These are phyloP conservation scores for Teunomyces panamensis DNA, from an alignment of 805 yeast species.

Conservation along the genomic window DNA sequence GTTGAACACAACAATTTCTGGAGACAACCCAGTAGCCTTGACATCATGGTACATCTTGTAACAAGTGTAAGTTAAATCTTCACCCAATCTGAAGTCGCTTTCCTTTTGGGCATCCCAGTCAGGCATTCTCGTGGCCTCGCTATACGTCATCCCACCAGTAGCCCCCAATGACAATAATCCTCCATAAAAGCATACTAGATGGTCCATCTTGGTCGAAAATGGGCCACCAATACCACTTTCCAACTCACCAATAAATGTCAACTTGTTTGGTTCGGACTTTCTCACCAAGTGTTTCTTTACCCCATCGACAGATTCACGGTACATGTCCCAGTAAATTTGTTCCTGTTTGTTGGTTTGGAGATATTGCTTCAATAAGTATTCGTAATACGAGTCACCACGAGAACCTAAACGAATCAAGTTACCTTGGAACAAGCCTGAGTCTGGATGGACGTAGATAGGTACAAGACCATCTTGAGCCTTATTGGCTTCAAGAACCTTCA, in stretches of 20 bases:
- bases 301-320: slow-evolving; percentile 73
- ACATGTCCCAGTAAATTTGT: slow-evolving; percentile 64
- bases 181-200: slow-evolving; percentile 87
- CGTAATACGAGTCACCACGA: slow-evolving; percentile 91
- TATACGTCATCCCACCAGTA: slow-evolving; percentile 63
- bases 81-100: slow-evolving; percentile 65
- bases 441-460: slow-evolving; percentile 77
- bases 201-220: slow-evolving; percentile 80
- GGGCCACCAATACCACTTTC: slow-evolving; percentile 63
- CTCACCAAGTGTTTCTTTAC: slow-evolving; percentile 64
- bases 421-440: slow-evolving; percentile 67
- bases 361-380: slow-evolving; percentile 81
- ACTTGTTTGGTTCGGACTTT: slow-evolving; percentile 57
- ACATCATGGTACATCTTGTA: slow-evolving; percentile 76
- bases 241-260: slow-evolving; percentile 75
- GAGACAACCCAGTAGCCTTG: slow-evolving; percentile 69
- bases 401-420: slow-evolving; percentile 75
- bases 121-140: slow-evolving; percentile 51
- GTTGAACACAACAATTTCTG: slow-evolving; percentile 87
- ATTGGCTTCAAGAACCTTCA: slow-evolving; percentile 64
- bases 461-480: slow-evolving; percentile 71
- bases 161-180: slow-evolving; percentile 89
- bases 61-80: slow-evolving; percentile 76
- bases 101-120: slow-evolving; percentile 60
- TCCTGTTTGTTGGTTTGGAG: slow-evolving; percentile 68